Evolutionary conservation across 148 eudicot genomes (phyloP).

Genomic region (Pouteria glomerata): DNA sequence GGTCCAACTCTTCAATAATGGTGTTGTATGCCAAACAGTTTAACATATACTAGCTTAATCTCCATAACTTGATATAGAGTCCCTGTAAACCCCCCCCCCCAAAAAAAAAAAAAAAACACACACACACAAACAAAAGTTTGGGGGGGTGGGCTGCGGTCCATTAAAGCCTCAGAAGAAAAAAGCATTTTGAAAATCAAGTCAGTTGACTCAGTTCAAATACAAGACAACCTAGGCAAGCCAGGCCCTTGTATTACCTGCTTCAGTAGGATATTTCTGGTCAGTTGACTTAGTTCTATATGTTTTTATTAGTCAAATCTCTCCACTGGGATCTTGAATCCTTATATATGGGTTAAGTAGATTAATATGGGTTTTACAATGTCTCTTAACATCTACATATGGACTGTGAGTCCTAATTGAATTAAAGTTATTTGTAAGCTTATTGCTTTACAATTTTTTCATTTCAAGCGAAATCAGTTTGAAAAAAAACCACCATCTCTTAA

Average conservation of each 20-base stretch:
- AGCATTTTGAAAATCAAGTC: not conserved
- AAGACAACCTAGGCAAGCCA: not conserved
- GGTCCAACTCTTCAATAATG: not conserved
- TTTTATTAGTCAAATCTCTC: not conserved
- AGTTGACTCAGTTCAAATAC: too few relatives aligned
- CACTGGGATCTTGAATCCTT: not conserved
- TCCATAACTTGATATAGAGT: not conserved
- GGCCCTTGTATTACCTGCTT: not conserved
- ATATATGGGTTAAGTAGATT: not conserved
- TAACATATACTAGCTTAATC: not conserved
- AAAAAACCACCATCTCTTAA: not conserved
- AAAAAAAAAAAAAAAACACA: too few relatives aligned
- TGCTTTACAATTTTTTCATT: not conserved
- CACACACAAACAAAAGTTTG: too few relatives aligned
- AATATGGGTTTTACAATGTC: not conserved
- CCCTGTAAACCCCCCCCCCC: too few relatives aligned
- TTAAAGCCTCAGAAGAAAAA: not conserved
- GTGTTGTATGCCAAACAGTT: not conserved
- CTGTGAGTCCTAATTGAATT: not conserved
- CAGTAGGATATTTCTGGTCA: not conserved
- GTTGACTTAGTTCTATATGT: not conserved
- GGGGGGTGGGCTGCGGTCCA: not conserved
- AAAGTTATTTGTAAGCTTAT: not conserved
- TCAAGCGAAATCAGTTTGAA: not conserved
- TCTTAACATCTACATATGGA: not conserved